phyloP scores from a whole-genome alignment of 192 early-diverging fungal species.

The Paraglomus occultum region DNA sequence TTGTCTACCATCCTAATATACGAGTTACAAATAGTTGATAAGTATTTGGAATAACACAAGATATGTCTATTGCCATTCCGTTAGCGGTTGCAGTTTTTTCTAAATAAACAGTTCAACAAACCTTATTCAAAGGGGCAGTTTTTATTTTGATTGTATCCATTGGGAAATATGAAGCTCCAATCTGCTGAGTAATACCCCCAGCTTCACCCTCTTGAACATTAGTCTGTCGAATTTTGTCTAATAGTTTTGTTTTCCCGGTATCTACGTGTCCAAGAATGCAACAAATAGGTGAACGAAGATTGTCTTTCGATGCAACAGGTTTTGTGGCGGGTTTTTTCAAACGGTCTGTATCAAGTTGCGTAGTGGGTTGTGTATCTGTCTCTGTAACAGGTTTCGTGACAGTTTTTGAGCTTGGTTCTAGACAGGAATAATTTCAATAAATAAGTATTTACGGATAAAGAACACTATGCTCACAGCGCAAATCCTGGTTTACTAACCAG shows the following conservation, averaged over 20 bases:
- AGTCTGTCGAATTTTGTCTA: slow-evolving; percentile 99
- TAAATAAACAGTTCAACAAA: slow-evolving; percentile 32
- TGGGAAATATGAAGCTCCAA: slow-evolving; percentile 99
- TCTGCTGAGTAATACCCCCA: slow-evolving; percentile 99
- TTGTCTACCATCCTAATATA: slow-evolving; percentile 39
- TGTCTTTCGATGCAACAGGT: slow-evolving; percentile 61
- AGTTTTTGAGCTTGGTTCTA: no score
- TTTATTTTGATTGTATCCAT: slow-evolving; percentile 90
- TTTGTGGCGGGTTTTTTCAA: slow-evolving; percentile 37
- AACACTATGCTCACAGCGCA: neutral
- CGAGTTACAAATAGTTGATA: neutral
- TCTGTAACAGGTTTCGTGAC: no score
- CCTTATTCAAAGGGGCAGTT: slow-evolving; percentile 76
- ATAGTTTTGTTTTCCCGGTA: slow-evolving; percentile 88
- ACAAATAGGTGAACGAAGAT: slow-evolving; percentile 96
- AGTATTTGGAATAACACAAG: neutral
- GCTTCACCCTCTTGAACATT: slow-evolving; percentile 99
- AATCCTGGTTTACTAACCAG: slow-evolving; percentile 6
- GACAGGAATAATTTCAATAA: slow-evolving; percentile 21
- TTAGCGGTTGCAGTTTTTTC: no score
- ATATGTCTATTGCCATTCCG: no score
- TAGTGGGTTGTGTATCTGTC: no score
- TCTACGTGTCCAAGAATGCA: slow-evolving; percentile 99
- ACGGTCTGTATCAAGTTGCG: no score
- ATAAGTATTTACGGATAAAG: slow-evolving; percentile 40